Percentiles rank a stretch among this genome's conserved stretches.
These are phyloP conservation scores for Aureobasidium sp. DNA, from an alignment of 2,329 filamentous ascomycete genomes.

Conservation along the genomic window DNA sequence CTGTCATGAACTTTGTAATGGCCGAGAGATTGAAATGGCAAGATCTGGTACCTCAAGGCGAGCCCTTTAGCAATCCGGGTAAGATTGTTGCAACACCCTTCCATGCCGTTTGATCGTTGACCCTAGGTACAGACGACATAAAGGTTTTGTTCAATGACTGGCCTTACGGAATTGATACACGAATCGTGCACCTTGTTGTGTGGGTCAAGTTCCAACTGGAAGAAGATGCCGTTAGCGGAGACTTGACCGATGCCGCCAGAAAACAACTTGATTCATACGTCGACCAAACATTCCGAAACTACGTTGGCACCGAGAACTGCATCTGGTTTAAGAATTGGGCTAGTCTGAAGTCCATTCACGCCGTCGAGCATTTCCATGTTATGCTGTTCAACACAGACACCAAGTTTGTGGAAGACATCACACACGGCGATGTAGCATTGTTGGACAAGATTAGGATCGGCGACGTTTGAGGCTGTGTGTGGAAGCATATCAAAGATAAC, in stretches of 20 bases:
- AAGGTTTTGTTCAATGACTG: slow-evolving; percentile 84
- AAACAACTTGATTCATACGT: slow-evolving; percentile 64
- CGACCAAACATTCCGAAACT: slow-evolving; percentile 51
- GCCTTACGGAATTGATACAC: slow-evolving; percentile 76
- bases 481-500: neutral
- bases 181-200: slow-evolving; percentile 76
- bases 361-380: slow-evolving; percentile 90
- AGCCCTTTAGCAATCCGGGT: slow-evolving; percentile 37
- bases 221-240: slow-evolving; percentile 56
- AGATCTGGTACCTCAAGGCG: slow-evolving; percentile 32
- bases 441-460: slow-evolving; percentile 19
- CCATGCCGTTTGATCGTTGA: neutral
- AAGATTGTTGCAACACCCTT: slow-evolving; percentile 19
- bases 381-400: slow-evolving; percentile 73
- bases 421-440: slow-evolving; percentile 63
- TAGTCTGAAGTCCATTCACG: slow-evolving; percentile 72
- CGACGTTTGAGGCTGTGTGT: neutral
- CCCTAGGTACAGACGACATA: slow-evolving; percentile 43
- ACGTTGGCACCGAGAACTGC: slow-evolving; percentile 44
- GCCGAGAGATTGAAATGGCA: slow-evolving; percentile 62
- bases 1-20: slow-evolving; percentile 68
- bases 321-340: slow-evolving; percentile 94
- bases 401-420: slow-evolving; percentile 60
- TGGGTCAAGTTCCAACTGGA: slow-evolving; percentile 85
- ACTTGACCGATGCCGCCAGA: slow-evolving; percentile 56